These are phyloP conservation scores for Davidsoniella australis DNA, from an alignment of 2,329 filamentous ascomycete species.

Conservation along the genomic window DNA sequence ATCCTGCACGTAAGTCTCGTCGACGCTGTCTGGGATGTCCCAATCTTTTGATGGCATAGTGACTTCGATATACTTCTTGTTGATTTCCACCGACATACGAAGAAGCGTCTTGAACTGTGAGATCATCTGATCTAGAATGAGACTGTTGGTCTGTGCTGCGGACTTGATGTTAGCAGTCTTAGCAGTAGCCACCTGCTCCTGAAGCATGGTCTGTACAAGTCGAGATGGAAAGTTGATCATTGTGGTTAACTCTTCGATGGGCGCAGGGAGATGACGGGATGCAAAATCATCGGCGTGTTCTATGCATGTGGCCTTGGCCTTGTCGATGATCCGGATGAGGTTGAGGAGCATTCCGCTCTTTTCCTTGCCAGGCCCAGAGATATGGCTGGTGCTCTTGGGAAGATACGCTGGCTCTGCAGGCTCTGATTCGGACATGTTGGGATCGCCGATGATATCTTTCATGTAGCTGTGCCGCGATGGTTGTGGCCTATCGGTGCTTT, in stretches of 20 bases:
- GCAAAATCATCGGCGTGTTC: conserved; percentile 70
- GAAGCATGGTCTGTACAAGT: conserved; percentile 91
- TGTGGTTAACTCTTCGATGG: conserved; percentile 89
- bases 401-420: too few species aligned
- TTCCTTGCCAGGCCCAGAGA: neutral
- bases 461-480: too few species aligned
- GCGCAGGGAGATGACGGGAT: conserved; percentile 80
- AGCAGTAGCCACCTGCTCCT: conserved; percentile 76
- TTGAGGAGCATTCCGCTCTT: conserved; percentile 61
- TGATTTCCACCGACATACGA: conserved; percentile 81
- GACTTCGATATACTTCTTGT: conserved; percentile 70
- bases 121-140: conserved; percentile 98
- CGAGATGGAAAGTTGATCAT: conserved; percentile 95
- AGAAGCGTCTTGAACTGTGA: conserved; percentile 87
- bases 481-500: conserved; percentile 26
- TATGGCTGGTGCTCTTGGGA: neutral
- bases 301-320: conserved; percentile 84
- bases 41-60: conserved; percentile 79
- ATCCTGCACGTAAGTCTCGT: conserved; percentile 85
- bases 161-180: conserved; percentile 81
- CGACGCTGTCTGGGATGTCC: conserved; percentile 90
- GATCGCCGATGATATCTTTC: too few species aligned
- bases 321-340: conserved; percentile 73
- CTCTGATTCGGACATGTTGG: neutral
- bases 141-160: conserved; percentile 72